phyloP scores from a whole-genome alignment of 2,329 filamentous ascomycete genomes.

The Zasmidium citrigriseum region DNA sequence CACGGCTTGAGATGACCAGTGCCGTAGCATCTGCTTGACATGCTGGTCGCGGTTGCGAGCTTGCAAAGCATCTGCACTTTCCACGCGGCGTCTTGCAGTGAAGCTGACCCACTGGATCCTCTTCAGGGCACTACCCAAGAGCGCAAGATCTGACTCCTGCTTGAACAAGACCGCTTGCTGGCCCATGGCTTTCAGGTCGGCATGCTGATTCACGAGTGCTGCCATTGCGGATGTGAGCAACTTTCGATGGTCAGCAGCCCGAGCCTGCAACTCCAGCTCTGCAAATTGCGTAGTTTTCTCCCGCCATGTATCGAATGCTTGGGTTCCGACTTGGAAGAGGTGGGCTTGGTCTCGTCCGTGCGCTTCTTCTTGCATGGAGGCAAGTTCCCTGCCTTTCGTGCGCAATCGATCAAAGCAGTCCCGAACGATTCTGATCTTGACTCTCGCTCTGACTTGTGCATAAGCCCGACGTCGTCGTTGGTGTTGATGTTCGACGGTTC shows the following conservation, averaged over 20 bases:
- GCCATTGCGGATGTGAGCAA: constrained; percentile 38
- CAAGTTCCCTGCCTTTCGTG: constrained; percentile 34
- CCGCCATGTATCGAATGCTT: constrained; percentile 41
- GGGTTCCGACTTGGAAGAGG: constrained; percentile 32
- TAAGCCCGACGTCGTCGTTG: constrained; percentile 59
- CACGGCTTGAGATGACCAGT: constrained; percentile 53
- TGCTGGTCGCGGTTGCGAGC: constrained; percentile 58
- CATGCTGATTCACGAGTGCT: constrained; percentile 28
- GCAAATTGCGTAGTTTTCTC: constrained; percentile 24
- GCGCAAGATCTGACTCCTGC: constrained; percentile 48
- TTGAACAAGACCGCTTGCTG: constrained; percentile 49
- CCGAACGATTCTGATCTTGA: constrained; percentile 57
- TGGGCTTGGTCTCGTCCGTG: constrained; percentile 38
- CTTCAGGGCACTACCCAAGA: constrained; percentile 52
- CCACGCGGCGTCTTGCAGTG: constrained; percentile 51
- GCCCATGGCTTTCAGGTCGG: constrained; percentile 32
- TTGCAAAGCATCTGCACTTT: constrained; percentile 55
- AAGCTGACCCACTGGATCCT: constrained; percentile 61
- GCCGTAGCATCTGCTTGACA: constrained; percentile 55
- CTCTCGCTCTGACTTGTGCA: constrained; percentile 51
- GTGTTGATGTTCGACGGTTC: constrained; percentile 53
- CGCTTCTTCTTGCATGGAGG: constrained; percentile 43
- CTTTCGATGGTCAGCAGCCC: constrained; percentile 28
- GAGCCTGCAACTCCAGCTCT: constrained; percentile 37
- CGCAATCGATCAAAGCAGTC: constrained; percentile 44